phyloP scores from a whole-genome alignment of 768 basidiomycete species.

The Phlegmacium glaucopus region DNA sequence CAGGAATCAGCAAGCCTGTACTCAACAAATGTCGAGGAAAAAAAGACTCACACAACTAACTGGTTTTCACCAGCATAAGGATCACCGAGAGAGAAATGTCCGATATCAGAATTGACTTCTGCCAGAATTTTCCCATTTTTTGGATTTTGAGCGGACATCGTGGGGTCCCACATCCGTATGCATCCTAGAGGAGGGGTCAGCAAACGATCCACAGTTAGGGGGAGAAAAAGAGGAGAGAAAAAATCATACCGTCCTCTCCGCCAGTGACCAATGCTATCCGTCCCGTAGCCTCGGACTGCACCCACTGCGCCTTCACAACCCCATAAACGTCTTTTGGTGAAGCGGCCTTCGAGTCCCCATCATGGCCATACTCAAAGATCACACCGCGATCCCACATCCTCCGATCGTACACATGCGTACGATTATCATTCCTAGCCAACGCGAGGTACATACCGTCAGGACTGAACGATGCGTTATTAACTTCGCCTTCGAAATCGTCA shows the following conservation, averaged over 20 bases:
- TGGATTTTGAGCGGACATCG: conserved; percentile 31
- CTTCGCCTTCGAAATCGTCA: conserved; percentile 33
- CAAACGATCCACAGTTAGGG: too few relatives aligned
- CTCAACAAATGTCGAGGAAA: neutral
- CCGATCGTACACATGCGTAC: conserved; percentile 58
- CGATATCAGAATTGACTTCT: conserved; percentile 53
- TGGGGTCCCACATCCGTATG: conserved; percentile 64
- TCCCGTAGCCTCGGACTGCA: conserved; percentile 33
- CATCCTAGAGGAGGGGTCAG: conserved; percentile 43
- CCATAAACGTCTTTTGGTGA: conserved; percentile 39
- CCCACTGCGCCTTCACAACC: conserved; percentile 51
- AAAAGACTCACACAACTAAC: conserved; percentile 55
- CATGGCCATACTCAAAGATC: conserved; percentile 48
- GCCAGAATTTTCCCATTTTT: conserved; percentile 49
- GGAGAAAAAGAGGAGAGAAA: neutral
- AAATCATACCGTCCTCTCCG: conserved; percentile 58
- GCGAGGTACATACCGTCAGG: conserved; percentile 61
- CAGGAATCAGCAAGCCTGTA: neutral
- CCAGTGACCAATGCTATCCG: conserved; percentile 52
- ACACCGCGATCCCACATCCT: conserved; percentile 46
- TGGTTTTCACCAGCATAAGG: conserved; percentile 46
- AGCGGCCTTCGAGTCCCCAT: conserved; percentile 27
- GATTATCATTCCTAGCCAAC: conserved; percentile 56
- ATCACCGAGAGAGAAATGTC: conserved; percentile 58
- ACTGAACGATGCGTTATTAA: conserved; percentile 51